A percentile compares a stretch with the other conserved stretches of the same genome.
phyloP scores from a whole-genome alignment of 2,329 filamentous ascomycete genomes.

The Colletotrichum magnum region DNA sequence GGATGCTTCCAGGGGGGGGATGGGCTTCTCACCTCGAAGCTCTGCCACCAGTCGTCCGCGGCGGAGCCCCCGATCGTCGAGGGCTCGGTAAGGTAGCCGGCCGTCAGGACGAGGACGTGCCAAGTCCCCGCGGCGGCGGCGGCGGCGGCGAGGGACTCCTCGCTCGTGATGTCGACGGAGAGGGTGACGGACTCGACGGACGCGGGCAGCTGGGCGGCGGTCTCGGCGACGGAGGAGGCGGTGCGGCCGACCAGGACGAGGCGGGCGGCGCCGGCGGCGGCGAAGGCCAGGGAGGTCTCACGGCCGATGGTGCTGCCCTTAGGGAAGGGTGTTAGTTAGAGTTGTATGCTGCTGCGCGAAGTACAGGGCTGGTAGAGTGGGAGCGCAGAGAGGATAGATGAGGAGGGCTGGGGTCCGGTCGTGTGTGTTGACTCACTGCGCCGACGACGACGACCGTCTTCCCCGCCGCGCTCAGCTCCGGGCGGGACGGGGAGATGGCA shows the following conservation, averaged over 20 bases:
- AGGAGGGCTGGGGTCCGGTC: not conserved
- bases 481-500: slow-evolving; percentile 53
- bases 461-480: slow-evolving; percentile 57
- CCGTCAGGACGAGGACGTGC: slow-evolving; percentile 41
- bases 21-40: slow-evolving; percentile 43
- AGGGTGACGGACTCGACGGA: slow-evolving; percentile 15
- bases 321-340: not conserved
- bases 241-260: slow-evolving; percentile 58
- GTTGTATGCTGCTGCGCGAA: not conserved
- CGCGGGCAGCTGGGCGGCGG: slow-evolving; percentile 42
- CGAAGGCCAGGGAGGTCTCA: slow-evolving; percentile 73
- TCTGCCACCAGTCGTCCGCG: slow-evolving; percentile 44
- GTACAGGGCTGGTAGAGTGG: too few relatives aligned
- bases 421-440: slow-evolving; percentile 58
- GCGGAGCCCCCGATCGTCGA: slow-evolving; percentile 38
- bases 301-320: slow-evolving; percentile 70
- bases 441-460: slow-evolving; percentile 76
- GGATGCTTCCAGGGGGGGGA: not conserved
- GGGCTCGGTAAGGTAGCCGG: slow-evolving; percentile 40
- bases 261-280: slow-evolving; percentile 54
- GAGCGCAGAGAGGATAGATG: not conserved
- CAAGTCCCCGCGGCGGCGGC: slow-evolving; percentile 39
- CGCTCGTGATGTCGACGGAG: slow-evolving; percentile 29
- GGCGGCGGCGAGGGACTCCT: slow-evolving; percentile 16
- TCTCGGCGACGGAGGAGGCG: slow-evolving; percentile 46